Evolutionary conservation across 306 rosid genomes (phyloP).

Genomic region (Fragaria iinumae): DNA sequence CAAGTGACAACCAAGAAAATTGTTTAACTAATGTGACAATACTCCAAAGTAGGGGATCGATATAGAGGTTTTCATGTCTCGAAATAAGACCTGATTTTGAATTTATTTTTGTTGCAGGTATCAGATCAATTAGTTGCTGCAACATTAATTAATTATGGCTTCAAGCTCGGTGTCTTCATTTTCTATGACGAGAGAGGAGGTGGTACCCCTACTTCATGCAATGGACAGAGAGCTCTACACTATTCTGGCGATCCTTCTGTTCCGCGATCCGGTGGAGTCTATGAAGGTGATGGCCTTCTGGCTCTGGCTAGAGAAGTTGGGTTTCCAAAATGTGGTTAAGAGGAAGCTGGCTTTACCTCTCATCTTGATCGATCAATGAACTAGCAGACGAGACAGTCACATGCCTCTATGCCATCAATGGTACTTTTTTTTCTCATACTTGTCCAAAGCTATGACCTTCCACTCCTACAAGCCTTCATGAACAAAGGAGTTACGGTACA

Average conservation of each 20-base stretch:
- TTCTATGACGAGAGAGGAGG: slow-evolving; percentile 41
- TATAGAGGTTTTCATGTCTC: no score
- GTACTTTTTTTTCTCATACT: not conserved
- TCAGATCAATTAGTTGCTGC: not conserved
- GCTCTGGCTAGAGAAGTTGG: slow-evolving; percentile 71
- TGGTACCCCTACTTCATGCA: slow-evolving; percentile 42
- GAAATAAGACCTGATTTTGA: not conserved
- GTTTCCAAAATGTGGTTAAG: slow-evolving; percentile 39
- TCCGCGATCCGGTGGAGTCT: slow-evolving; percentile 57
- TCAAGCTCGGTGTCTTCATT: not conserved
- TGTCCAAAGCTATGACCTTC: slow-evolving; percentile 27
- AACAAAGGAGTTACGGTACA: slow-evolving; percentile 38
- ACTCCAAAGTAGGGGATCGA: not conserved
- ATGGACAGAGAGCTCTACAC: slow-evolving; percentile 57
- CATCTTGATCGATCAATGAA: slow-evolving; percentile 40
- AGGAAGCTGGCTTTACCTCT: slow-evolving; percentile 40
- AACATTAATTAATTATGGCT: slow-evolving; percentile 7
- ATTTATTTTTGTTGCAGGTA: not conserved
- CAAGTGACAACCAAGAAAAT: slow-evolving; percentile 4
- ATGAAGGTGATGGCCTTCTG: slow-evolving; percentile 58
- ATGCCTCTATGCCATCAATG: slow-evolving; percentile 42
- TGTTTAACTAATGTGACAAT: not conserved
- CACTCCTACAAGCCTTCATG: slow-evolving; percentile 44
- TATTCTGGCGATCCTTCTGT: slow-evolving; percentile 38
- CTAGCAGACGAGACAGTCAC: slow-evolving; percentile 57